Base-by-base conservation (phyloP, 2,329 filamentous ascomycete genomes). In the Colletotrichum lindemuthianum region DNA sequence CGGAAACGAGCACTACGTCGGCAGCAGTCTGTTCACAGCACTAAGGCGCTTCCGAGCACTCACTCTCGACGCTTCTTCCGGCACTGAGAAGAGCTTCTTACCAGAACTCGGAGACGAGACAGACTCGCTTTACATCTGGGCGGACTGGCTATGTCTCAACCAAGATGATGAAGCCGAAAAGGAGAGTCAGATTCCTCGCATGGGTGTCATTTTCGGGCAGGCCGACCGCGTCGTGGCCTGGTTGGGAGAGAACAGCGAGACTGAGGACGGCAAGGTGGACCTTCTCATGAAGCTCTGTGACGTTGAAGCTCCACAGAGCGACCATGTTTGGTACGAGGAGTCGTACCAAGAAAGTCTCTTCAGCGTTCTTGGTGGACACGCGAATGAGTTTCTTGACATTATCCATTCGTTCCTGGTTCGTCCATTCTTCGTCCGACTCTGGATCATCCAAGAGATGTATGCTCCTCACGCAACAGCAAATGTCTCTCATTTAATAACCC, bases 121-220 rank as follows among this genome's bases (percentile, higher is more conserved):
- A 4, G 6, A 4, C 41, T n/a, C 41, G 3, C 41, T 43, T 15
- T 43, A 43, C 41, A 13, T 43, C 41, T 78, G 76, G 76, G 74
- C 76, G 3, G 76, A 78, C 52, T 76, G 78, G 67, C 66, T 78
- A 40, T 78, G 76, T 63, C 78, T 78, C 56, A 77, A 78, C 59
- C 76, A 78, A 66, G 68, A 71, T 6, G 72, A 78, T 48, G 68
- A 76, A 16, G 65, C 64, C 2, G 76, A 78, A 63, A 70, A 75
- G 33, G 11, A 15, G 13, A 73, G 73, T 54, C 70, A 69, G 34
- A 15, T 43, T 13, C 41, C 41, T 9, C 41, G 41, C 41, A 43
- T 43, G 41, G 41, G 41, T n/a, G 13, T 15, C 10, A 15, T 43
- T 3, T 43, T 43, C 41, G 41, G 41, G 2, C 8, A 43, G 2